Conservation (phyloP, 805 yeast species). For the Metschnikowia gelsemii region DNA sequence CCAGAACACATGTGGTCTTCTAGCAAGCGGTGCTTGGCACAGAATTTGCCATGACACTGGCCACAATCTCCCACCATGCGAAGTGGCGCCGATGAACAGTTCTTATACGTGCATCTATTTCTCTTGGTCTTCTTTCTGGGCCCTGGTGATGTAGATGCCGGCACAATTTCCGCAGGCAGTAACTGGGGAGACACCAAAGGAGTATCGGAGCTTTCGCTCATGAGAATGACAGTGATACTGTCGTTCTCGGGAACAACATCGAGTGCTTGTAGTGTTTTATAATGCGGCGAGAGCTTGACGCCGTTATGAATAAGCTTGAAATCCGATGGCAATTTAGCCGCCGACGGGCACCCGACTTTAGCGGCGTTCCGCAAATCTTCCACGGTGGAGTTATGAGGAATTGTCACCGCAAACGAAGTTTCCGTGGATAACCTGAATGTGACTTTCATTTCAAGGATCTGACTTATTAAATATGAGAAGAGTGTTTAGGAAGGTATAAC, state of each 20-base stretch:
- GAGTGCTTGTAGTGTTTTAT: constrained; percentile 25
- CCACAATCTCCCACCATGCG: constrained; percentile 79
- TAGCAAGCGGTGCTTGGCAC: constrained; percentile 81
- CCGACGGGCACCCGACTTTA: constrained; percentile 36
- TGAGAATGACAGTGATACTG: constrained; percentile 25
- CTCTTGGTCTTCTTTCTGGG: constrained; percentile 38
- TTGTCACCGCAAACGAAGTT: constrained; percentile 44
- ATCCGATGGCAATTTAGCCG: constrained; percentile 33
- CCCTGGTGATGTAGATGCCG: constrained; percentile 16
- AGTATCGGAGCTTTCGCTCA: constrained; percentile 29
- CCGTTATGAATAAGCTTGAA: constrained; percentile 44
- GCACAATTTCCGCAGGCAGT: constrained; percentile 18
- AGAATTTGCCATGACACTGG: constrained; percentile 79
- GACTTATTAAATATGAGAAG: too few relatives aligned
- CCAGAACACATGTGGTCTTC: constrained; percentile 84
- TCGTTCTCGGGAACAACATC: constrained; percentile 17
- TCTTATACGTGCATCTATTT: constrained; percentile 49
- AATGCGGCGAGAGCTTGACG: constrained; percentile 33
- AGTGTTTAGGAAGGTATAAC: too few relatives aligned
- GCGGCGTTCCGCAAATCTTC: constrained; percentile 50
- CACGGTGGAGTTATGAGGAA: constrained; percentile 53
- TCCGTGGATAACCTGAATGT: constrained; percentile 49
- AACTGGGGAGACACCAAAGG: constrained; percentile 24
- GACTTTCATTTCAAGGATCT: constrained; percentile 50
- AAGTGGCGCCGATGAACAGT: constrained; percentile 64